Percentiles rank a stretch among this genome's conserved stretches.
These are phyloP conservation scores for Schizothecium vesticola DNA, from an alignment of 495 filamentous ascomycete species.

Conservation along the genomic window DNA sequence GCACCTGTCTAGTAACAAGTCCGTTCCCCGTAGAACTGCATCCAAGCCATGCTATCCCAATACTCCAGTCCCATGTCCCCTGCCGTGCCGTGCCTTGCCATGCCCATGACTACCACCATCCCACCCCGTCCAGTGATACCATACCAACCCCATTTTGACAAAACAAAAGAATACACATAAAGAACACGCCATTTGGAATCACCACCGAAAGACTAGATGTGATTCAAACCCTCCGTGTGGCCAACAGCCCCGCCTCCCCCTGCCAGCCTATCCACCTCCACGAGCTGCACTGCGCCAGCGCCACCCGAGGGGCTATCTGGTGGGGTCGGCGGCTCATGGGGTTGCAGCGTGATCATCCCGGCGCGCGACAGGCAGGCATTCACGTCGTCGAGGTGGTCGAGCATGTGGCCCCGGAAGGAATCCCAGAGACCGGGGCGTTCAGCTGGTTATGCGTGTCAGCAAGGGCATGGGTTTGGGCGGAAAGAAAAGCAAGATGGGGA, in stretches of 20 bases:
- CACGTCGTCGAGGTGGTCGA: conserved; percentile 19
- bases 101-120: neutral
- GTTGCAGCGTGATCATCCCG: conserved; percentile 12
- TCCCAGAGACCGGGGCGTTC: conserved; percentile 14
- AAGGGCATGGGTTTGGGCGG: neutral
- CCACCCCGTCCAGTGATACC: neutral
- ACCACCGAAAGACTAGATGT: neutral
- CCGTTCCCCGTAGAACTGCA: neutral
- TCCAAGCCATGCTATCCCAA: neutral
- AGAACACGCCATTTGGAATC: neutral
- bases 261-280: neutral
- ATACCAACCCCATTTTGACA: neutral
- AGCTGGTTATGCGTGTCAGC: neutral
- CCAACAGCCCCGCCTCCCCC: neutral
- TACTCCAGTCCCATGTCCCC: neutral
- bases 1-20: neutral
- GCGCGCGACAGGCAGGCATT: conserved; percentile 7
- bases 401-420: conserved; percentile 14
- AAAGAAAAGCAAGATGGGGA: neutral
- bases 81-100: neutral
- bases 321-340: neutral
- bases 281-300: neutral
- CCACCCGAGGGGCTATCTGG: neutral
- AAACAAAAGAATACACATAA: neutral
- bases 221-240: neutral